Percentiles rank a stretch among this genome's conserved stretches.
Evolutionary conservation across 805 yeast species (phyloP).

Genomic region (Lipomyces oligophaga): DNA sequence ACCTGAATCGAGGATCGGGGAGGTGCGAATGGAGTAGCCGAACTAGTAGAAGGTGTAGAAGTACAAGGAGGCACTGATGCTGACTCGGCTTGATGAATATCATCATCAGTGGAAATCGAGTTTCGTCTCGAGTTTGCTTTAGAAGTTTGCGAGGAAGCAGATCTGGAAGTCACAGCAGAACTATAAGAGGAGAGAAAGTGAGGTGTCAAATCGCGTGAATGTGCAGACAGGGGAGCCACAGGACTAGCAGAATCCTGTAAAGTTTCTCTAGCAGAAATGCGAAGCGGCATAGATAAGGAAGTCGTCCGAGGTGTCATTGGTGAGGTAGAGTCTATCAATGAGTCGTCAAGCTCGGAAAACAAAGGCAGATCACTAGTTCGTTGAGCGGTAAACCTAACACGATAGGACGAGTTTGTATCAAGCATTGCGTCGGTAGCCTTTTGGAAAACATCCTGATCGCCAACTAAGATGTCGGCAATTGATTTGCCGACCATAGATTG

Average conservation of each 20-base stretch:
- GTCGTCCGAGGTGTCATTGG: no score
- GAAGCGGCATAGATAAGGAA: no score
- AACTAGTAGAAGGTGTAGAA: no score
- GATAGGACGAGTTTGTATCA: constrained; percentile 31
- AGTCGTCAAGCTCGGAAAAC: constrained; percentile 11
- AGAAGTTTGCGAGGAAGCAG: constrained; percentile 4
- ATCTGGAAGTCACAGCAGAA: constrained; percentile 9
- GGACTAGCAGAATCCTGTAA: no score
- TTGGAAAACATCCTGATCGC: constrained; percentile 32
- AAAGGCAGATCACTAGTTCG: constrained; percentile 29
- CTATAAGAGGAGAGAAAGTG: constrained; percentile 8
- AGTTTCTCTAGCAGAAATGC: no score
- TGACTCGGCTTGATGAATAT: no score
- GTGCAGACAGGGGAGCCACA: no score
- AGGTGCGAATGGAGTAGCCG: no score
- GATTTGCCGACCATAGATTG: constrained; percentile 28
- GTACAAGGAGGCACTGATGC: no score
- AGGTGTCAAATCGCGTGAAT: neutral
- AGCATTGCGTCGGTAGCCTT: constrained; percentile 38
- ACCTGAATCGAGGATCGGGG: no score
- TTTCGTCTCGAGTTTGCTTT: constrained; percentile 5
- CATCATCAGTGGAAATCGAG: constrained; percentile 8
- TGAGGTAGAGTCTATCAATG: constrained; percentile 1
- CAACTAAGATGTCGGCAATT: constrained; percentile 31
- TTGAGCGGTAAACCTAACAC: constrained; percentile 22